Evolutionary conservation across 176 grass and related monocot genomes (phyloP).

Genomic region (Pontederia crassipes): DNA sequence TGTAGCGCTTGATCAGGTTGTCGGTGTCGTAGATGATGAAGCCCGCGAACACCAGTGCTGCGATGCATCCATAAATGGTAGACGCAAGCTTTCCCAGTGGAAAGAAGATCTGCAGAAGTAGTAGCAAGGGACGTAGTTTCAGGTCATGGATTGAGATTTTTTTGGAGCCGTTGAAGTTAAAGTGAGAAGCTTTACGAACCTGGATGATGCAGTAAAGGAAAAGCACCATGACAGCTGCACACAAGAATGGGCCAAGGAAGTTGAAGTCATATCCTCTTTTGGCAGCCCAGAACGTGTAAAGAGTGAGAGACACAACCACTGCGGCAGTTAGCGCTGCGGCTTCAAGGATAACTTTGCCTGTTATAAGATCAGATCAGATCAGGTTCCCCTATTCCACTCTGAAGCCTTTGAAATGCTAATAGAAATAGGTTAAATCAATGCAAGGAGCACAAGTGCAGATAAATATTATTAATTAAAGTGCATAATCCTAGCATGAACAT

Average conservation of each 20-base stretch:
- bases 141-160: neutral
- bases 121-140: neutral
- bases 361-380: neutral
- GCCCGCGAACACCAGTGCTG: neutral
- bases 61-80: neutral
- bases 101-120: neutral
- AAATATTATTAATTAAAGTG: no score
- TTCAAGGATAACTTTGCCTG: constrained; percentile 6
- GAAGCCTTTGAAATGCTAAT: neutral
- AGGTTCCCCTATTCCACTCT: neutral
- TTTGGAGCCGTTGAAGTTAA: neutral
- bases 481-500: no score
- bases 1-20: constrained; percentile 12
- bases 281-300: constrained; percentile 12
- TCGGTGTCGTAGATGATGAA: constrained; percentile 21
- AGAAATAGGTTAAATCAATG: no score
- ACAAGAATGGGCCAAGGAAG: constrained; percentile 15
- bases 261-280: constrained; percentile 16
- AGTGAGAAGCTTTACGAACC: neutral
- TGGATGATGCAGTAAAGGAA: constrained; percentile 2
- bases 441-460: no score
- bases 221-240: constrained; percentile 1
- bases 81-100: neutral
- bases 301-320: constrained; percentile 9
- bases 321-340: constrained; percentile 1